phyloP scores from a whole-genome alignment of 1,139 yeast species.

The Suhomyces choctaworum region DNA sequence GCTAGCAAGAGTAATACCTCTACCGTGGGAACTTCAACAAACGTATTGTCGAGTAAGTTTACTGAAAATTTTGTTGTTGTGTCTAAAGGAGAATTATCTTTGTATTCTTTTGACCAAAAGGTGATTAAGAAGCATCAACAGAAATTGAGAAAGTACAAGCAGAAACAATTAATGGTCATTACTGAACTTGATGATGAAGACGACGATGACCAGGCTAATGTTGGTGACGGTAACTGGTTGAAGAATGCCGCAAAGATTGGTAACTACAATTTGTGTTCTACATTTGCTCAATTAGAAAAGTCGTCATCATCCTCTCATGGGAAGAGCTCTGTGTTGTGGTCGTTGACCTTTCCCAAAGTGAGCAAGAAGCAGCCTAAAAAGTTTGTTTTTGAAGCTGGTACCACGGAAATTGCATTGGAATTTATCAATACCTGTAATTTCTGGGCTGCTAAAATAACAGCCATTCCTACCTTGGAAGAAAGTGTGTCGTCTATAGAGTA shows the following conservation, averaged over 20 bases:
- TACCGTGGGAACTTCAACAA: conserved; percentile 13
- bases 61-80: conserved; percentile 55
- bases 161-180: conserved; percentile 21
- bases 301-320: conserved; percentile 12
- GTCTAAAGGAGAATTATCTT: conserved; percentile 55
- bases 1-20: conserved; percentile 6
- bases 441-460: conserved; percentile 86
- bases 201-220: conserved; percentile 26
- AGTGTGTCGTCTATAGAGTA: conserved; percentile 74
- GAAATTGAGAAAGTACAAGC: conserved; percentile 30
- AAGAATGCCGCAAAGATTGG: conserved; percentile 52
- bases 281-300: conserved; percentile 46
- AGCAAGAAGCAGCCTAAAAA: conserved; percentile 37
- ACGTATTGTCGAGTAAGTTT: conserved; percentile 31
- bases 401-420: conserved; percentile 66
- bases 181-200: conserved; percentile 18
- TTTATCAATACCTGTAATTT: conserved; percentile 80
- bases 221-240: conserved; percentile 74
- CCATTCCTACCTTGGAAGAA: conserved; percentile 65
- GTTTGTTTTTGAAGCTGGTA: conserved; percentile 59
- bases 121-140: conserved; percentile 44
- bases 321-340: conserved; percentile 28
- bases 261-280: conserved; percentile 50
- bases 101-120: conserved; percentile 54
- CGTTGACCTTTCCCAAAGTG: conserved; percentile 42